Conservation (phyloP, 768 basidiomycete species). For the Tephrocybe rancida region DNA sequence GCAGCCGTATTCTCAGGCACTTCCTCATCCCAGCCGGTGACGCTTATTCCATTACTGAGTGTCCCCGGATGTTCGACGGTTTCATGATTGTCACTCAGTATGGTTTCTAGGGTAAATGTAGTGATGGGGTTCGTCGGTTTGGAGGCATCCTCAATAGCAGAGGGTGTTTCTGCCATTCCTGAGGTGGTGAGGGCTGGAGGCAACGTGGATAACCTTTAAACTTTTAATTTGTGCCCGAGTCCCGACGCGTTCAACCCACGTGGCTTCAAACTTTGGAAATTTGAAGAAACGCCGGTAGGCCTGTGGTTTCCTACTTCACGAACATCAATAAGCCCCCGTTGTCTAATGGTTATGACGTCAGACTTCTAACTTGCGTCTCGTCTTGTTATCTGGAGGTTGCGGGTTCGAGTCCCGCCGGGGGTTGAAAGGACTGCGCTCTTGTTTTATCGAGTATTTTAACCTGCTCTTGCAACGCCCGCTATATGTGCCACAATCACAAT, state of each 20-base stretch:
- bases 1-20: slow-evolving; percentile 42
- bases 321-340: slow-evolving; percentile 72
- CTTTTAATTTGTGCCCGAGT: too few species aligned
- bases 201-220: slow-evolving; percentile 12
- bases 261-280: slow-evolving; percentile 1
- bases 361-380: slow-evolving; percentile 62
- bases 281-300: not conserved
- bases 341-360: slow-evolving; percentile 93
- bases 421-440: slow-evolving; percentile 44
- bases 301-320: too few species aligned
- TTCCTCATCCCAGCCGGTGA: slow-evolving; percentile 73
- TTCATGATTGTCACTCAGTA: slow-evolving; percentile 67
- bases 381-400: slow-evolving; percentile 72
- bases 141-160: slow-evolving; percentile 3
- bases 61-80: slow-evolving; percentile 58
- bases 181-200: not conserved
- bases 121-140: slow-evolving; percentile 9
- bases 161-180: slow-evolving; percentile 10
- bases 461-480: too few species aligned
- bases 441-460: too few species aligned
- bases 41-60: slow-evolving; percentile 28
- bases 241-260: slow-evolving; percentile 18
- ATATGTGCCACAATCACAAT: too few species aligned
- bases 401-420: slow-evolving; percentile 87
- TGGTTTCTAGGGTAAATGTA: slow-evolving; percentile 68